phyloP scores from a whole-genome alignment of 2,329 filamentous ascomycete species.

The Coleophoma crateriformis region DNA sequence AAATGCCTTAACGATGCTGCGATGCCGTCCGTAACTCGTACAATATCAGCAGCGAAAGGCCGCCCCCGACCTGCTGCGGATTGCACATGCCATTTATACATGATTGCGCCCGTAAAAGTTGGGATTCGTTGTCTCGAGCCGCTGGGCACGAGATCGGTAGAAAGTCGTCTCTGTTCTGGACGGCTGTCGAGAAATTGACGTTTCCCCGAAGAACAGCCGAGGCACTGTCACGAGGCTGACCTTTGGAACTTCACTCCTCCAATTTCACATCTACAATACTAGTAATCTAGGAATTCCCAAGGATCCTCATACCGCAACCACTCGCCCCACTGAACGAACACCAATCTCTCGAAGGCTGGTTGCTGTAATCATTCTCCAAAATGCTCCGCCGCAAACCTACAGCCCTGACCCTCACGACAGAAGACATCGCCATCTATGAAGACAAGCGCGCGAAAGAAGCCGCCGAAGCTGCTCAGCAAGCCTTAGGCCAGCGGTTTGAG shows the following conservation, averaged over 20 bases:
- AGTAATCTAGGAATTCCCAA: too few species aligned
- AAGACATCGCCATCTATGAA: conserved; percentile 67
- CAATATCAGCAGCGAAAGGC: conserved; percentile 20
- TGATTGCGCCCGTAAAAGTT: conserved; percentile 8
- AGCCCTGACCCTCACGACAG: conserved; percentile 60
- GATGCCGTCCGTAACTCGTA: conserved; percentile 24
- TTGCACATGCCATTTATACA: conserved; percentile 29
- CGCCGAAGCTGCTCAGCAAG: conserved; percentile 17
- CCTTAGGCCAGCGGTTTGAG: conserved; percentile 12
- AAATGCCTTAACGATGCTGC: conserved; percentile 25
- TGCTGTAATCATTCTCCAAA: too few species aligned
- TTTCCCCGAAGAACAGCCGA: too few species aligned
- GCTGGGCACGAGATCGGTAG: background rate
- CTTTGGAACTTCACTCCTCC: too few species aligned
- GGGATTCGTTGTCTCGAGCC: background rate
- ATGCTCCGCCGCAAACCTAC: conserved; percentile 68
- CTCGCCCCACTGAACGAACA: too few species aligned
- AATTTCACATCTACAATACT: too few species aligned
- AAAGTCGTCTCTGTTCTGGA: background rate
- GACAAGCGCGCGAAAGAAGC: conserved; percentile 45
- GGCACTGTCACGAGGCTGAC: too few species aligned
- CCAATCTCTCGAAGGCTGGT: too few species aligned
- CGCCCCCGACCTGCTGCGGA: conserved; percentile 24
- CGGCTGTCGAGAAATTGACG: too few species aligned
- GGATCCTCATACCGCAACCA: too few species aligned